phyloP scores from a whole-genome alignment of 164 flowering plant species.

The Amborella trichopoda region DNA sequence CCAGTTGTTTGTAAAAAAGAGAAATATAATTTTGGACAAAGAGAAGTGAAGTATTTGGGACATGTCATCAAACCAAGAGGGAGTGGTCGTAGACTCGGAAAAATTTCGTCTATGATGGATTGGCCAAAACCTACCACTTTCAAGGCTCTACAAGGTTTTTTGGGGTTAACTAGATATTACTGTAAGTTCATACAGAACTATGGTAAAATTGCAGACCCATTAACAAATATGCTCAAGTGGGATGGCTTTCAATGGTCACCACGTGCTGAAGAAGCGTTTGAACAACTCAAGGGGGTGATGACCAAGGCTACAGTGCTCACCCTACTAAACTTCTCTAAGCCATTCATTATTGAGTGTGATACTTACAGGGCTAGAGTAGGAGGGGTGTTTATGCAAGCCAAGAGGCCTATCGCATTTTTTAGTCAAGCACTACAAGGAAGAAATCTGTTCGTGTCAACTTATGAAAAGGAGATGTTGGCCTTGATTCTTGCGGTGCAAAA shows the following conservation, averaged over 20 bases:
- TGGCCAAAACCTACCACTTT: constrained; percentile 1
- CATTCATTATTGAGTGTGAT: constrained; percentile 1
- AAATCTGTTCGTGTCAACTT: neutral
- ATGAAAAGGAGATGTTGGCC: neutral
- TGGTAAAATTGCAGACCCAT: neutral
- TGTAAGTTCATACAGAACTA: neutral
- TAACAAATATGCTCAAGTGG: neutral
- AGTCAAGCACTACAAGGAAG: neutral
- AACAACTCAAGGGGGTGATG: neutral
- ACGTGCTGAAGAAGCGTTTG: neutral
- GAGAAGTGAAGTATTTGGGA: neutral
- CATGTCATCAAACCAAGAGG: neutral
- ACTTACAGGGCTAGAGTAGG: neutral
- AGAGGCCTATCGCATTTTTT: neutral
- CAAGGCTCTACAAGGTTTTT: neutral
- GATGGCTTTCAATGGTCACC: neutral
- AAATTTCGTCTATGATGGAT: neutral
- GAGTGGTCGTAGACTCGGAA: neutral
- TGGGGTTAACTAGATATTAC: neutral
- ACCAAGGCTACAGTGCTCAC: neutral
- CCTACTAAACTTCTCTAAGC: neutral
- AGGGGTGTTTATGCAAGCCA: neutral
- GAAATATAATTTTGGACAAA: neutral
- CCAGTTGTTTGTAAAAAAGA: neutral
- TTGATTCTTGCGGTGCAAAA: too few species aligned